Base-by-base conservation (phyloP, 1,139 yeast species). In the Diutina sp. region DNA sequence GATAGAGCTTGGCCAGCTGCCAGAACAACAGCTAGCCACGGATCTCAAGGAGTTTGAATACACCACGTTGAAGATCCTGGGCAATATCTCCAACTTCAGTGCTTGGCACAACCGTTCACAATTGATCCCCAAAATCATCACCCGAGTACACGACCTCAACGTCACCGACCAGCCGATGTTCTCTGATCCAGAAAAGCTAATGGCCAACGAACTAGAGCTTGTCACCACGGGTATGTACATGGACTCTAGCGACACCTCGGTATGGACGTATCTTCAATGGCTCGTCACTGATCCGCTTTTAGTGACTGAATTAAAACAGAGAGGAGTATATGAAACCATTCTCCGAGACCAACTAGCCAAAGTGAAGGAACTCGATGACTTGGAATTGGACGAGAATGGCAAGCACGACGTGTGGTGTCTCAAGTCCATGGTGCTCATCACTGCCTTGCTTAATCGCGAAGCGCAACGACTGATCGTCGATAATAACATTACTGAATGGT, bases 101-200 rank as follows among this genome's bases (percentile, higher is more conserved):
- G 98, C 99, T 12, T 91, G 97, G 96, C 97, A 93, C 69, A 89
- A 90, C 67, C 75, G 99, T 60, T 80, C 90, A 8, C 84, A 83
- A 60, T 71, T 91, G 58, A 78, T 90, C 12, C 84, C 85, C 1
- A 71, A 69, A 56, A 68, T 87, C 54, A 75, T 29, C 58, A 29
- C 57, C 1, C 56, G 67, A 41, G 56, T 67, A 18, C 58, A 58
- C 8, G 29, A 53, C n/a, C 55, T 55, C 6, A 70, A 45, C 7
- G 29, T 16, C 12, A 14, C 12, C 6, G 46, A 38, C 29, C 28
- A 30, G 14, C 35, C 46, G 5, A 25, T 21, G 18, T 51, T 41
- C 11, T 16, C 32, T 18, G 9, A 18, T 14, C 72, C 73, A 59
- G 66, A 61, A 29, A 58, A 61, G 1, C 77, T 85, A 55, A 66